These are phyloP conservation scores for Noccaea bulbosa DNA, from an alignment of 345 rosid genomes.

Conservation along the genomic window DNA sequence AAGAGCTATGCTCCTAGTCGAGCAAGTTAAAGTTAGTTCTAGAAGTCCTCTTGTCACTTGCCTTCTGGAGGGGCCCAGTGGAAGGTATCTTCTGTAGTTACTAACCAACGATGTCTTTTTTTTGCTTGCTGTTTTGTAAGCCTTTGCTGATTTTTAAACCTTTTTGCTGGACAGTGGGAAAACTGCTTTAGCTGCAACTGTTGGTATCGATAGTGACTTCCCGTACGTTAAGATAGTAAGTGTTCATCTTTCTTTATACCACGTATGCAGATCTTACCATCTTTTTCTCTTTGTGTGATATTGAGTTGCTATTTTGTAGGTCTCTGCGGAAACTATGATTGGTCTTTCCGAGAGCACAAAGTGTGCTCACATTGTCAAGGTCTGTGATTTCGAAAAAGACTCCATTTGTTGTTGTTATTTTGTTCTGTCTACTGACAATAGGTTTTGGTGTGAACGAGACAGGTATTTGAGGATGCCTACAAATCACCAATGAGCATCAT, in stretches of 20 bases:
- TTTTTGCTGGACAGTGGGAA: constrained; percentile 73
- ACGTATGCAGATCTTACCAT: neutral
- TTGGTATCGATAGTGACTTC: constrained; percentile 93
- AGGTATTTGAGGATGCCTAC: constrained; percentile 99
- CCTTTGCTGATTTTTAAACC: constrained; percentile 31
- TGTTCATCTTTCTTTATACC: constrained; percentile 12
- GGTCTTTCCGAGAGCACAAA: constrained; percentile 98
- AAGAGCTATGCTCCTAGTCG: constrained; percentile 88
- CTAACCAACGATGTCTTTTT: constrained; percentile 1
- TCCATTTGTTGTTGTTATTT: neutral
- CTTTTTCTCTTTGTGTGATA: constrained; percentile 16
- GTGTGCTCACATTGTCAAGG: constrained; percentile 95
- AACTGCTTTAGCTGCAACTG: constrained; percentile 95
- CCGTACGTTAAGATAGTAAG: constrained; percentile 98
- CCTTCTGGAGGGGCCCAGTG: constrained; percentile 93
- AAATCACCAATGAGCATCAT: constrained; percentile 96
- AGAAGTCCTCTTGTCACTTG: constrained; percentile 95
- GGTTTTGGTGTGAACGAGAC: constrained; percentile 30
- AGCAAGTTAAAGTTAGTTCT: constrained; percentile 96
- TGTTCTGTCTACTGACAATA: constrained; percentile 9
- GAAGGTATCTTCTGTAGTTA: constrained; percentile 60
- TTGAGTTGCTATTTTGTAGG: constrained; percentile 48
- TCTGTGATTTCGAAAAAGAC: constrained; percentile 40
- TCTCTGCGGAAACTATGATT: constrained; percentile 95
- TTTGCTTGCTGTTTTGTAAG: constrained; percentile 6